Percentiles rank a stretch among this genome's conserved stretches.
Conservation (phyloP, 345 rosid genomes). For the Streptanthus diversifolius region DNA sequence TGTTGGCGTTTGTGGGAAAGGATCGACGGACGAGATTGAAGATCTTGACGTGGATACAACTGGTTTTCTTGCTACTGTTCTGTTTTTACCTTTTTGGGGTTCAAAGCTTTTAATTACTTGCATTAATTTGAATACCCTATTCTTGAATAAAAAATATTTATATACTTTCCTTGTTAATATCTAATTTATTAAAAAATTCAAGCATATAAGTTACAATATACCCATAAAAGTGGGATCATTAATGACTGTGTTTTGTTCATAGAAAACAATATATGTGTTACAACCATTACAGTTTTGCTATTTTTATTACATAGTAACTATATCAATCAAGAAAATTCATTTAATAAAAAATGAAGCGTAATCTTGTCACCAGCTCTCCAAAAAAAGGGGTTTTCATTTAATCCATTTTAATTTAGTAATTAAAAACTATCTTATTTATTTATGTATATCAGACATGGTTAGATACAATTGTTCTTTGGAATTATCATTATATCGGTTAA, state of each 20-base stretch:
- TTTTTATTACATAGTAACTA: background rate
- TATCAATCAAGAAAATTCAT: too few relatives aligned
- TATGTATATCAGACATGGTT: too few relatives aligned
- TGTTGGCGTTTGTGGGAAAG: background rate
- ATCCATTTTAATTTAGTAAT: too few relatives aligned
- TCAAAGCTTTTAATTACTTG: conserved; percentile 26
- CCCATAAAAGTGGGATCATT: background rate
- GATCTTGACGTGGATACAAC: conserved; percentile 22
- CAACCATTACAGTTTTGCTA: background rate
- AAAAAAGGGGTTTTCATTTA: too few relatives aligned
- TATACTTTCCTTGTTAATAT: background rate
- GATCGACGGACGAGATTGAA: conserved; percentile 23
- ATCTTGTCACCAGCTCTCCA: too few relatives aligned
- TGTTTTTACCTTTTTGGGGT: conserved; percentile 6
- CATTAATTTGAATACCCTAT: conserved; percentile 4
- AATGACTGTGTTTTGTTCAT: background rate
- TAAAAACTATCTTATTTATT: too few relatives aligned
- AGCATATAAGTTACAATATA: background rate
- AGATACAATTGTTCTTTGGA: too few relatives aligned
- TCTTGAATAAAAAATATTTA: background rate
- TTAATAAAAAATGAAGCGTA: background rate
- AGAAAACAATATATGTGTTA: background rate
- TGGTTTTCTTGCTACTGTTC: conserved; percentile 1
- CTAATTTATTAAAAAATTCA: background rate
- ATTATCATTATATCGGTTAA: too few relatives aligned